These are phyloP conservation scores for Zygoascus hellenicus DNA, from an alignment of 1,139 yeast genomes.

Conservation along the genomic window DNA sequence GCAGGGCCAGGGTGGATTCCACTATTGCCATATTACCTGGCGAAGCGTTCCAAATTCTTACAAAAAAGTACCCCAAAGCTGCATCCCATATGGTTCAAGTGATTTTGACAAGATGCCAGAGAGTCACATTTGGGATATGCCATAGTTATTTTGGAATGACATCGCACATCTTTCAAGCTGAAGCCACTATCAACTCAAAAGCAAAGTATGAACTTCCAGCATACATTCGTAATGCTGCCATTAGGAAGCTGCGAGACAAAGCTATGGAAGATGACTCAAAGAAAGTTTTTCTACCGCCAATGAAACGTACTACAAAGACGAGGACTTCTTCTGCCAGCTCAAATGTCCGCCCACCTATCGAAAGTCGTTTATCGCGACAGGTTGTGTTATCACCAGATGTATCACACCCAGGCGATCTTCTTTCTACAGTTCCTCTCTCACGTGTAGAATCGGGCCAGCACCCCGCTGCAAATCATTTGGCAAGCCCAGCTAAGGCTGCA, in stretches of 20 bases:
- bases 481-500: neutral
- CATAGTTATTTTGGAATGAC: conserved; percentile 84
- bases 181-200: conserved; percentile 53
- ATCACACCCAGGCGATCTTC: conserved; percentile 76
- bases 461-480: neutral
- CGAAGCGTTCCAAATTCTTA: conserved; percentile 69
- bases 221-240: conserved; percentile 54
- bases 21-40: conserved; percentile 91
- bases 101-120: conserved; percentile 76
- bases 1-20: conserved; percentile 58
- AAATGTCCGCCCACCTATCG: neutral
- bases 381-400: conserved; percentile 58
- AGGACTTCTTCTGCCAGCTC: neutral
- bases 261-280: conserved; percentile 12
- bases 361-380: conserved; percentile 38
- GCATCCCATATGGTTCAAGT: conserved; percentile 93
- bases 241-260: conserved; percentile 39
- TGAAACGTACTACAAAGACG: neutral
- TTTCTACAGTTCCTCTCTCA: conserved; percentile 76
- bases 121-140: conserved; percentile 88
- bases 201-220: conserved; percentile 52
- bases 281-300: conserved; percentile 2
- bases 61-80: conserved; percentile 74
- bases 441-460: conserved; percentile 36
- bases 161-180: conserved; percentile 73